Evolutionary conservation across 306 rosid species (phyloP).

Genomic region (Quercus mongolica): DNA sequence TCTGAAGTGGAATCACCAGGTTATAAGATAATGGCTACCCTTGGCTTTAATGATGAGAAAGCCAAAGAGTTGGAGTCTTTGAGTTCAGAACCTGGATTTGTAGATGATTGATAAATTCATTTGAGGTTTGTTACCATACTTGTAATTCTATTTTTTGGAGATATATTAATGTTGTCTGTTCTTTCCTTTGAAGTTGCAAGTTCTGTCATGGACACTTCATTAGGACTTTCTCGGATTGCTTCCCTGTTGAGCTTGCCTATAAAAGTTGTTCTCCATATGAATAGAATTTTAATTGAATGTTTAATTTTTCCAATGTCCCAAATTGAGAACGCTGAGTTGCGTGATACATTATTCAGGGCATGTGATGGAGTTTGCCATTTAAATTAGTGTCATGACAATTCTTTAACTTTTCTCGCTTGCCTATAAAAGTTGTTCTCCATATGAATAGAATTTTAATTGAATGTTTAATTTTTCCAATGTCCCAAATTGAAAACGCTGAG

Average conservation of each 20-base stretch:
- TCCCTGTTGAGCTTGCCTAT: not conserved
- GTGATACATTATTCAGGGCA: not conserved
- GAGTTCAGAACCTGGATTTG: constrained; percentile 40
- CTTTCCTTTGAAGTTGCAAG: constrained; percentile 9
- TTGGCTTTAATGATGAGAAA: constrained; percentile 60
- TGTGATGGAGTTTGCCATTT: not conserved
- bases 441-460: too few species aligned
- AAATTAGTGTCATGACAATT: not conserved
- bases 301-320: too few species aligned
- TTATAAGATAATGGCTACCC: constrained; percentile 49
- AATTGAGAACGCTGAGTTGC: too few species aligned
- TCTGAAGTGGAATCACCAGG: constrained; percentile 55
- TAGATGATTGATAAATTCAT: constrained; percentile 38
- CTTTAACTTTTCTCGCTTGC: not conserved
- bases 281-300: not conserved
- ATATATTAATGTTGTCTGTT: constrained; percentile 8
- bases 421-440: too few species aligned
- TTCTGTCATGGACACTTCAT: constrained; percentile 1
- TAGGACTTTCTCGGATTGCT: not conserved
- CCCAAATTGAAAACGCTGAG: too few species aligned
- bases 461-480: too few species aligned
- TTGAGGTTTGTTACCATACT: constrained; percentile 8
- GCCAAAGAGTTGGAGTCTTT: constrained; percentile 57
- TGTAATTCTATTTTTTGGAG: constrained; percentile 18
- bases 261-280: not conserved